Evolutionary conservation across 352 stramenopile genomes (phyloP).

Genomic region (Globisporangium ultimum): DNA sequence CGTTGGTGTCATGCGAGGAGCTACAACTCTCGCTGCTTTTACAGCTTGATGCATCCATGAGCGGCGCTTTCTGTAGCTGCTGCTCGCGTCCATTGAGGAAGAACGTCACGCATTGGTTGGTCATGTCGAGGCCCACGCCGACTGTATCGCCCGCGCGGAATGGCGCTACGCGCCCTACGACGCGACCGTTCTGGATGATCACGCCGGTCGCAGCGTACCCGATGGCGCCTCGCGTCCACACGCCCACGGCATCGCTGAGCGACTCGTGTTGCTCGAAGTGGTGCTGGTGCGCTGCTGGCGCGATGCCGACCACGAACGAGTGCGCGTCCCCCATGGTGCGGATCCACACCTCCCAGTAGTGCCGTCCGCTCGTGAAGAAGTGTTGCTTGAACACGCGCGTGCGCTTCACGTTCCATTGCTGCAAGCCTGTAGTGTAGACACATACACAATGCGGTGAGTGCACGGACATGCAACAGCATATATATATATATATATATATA

Average conservation of each 20-base stretch:
- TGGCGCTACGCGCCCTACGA: neutral
- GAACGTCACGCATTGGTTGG: neutral
- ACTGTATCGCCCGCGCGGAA: slow-evolving; percentile 4
- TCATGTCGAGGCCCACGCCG: slow-evolving; percentile 4
- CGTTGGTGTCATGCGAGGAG: neutral
- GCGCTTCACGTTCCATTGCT: neutral
- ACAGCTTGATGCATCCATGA: too few species aligned
- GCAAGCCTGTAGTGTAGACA: too few species aligned
- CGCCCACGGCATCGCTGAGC: neutral
- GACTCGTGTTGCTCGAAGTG: neutral
- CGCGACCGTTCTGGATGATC: neutral
- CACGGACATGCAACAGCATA: too few species aligned
- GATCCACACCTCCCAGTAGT: slow-evolving; percentile 5
- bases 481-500: too few species aligned
- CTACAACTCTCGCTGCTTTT: too few species aligned
- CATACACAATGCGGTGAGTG: too few species aligned
- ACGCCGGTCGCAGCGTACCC: neutral
- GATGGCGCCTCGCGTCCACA: neutral
- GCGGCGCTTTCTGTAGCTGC: neutral
- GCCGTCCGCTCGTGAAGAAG: slow-evolving; percentile 3
- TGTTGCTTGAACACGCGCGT: slow-evolving; percentile 6
- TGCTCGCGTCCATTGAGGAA: slow-evolving; percentile 2
- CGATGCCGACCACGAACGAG: too few species aligned
- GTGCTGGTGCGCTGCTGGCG: too few species aligned
- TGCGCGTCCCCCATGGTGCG: neutral